Evolutionary conservation across 1,139 yeast genomes (phyloP), one percentile per base, ranked within the genome.

Genomic region (Eremothecium coryli): DNA sequence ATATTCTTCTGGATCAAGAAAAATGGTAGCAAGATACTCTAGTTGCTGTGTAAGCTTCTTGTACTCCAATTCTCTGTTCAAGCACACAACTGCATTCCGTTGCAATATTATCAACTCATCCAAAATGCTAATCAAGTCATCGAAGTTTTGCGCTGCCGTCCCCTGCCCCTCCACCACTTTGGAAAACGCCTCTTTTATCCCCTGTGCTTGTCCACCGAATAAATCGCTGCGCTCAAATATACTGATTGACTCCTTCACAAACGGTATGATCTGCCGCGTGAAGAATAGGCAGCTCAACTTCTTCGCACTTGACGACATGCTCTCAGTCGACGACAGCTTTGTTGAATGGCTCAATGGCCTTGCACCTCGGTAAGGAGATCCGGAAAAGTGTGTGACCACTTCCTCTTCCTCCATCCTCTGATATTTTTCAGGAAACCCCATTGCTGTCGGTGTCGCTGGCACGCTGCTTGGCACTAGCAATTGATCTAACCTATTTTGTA

Each of bases 61-160:
- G 21, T 36, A 36, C 27, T 44, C 44, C 12, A 49, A 33, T 29
- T 50, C 54, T 13, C 48, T 40, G 27, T 49, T 50, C 20, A 50
- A 33, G 10, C 47, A 33, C 3, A 48, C 42, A n/a, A 42, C 37
- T 14, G 42, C 43, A 30, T 48, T 51, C 26, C 49, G 40, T 18
- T 41, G 43, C 6, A 44, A 31, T 27, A 41, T 44, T 5, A 31
- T 37, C 9, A 50, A 22, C 18, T 45, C 45, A 18, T 43, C 41
- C 18, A 50, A 29, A 4, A 49, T 40, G 7, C 38, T 35, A 12
- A 32, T 31, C 25, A 50, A 26, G 12, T 40, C 17, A 5, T 32
- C 28, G 13, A 40, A 35, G 22, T 36, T 40, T n/a, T 24, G 24
- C 16, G 38, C 45, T 22, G 44, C 36, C 9, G 32, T 31, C 12